A percentile compares a stretch with the other conserved stretches of the same genome.
These are phyloP conservation scores for Protoeuglena noctilucae DNA, from an alignment of 139 green algal species.

Conservation along the genomic window DNA sequence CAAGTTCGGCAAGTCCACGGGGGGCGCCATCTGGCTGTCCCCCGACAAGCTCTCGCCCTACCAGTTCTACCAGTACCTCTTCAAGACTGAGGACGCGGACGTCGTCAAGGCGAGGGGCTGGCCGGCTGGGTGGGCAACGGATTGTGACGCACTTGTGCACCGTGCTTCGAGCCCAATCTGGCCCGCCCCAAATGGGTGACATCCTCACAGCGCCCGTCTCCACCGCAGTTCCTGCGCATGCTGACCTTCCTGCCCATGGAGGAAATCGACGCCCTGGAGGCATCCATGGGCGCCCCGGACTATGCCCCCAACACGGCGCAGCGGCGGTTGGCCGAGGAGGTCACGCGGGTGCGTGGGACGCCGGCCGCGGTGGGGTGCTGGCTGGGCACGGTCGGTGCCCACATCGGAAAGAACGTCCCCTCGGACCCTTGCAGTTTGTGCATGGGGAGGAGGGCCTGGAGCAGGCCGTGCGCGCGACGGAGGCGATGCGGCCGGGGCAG, in stretches of 20 bases:
- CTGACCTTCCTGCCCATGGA: conserved; percentile 84
- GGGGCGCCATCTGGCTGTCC: conserved; percentile 55
- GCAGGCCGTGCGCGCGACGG: conserved; percentile 69
- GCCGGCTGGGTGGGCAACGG: no score
- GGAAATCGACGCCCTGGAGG: conserved; percentile 50
- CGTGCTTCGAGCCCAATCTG: no score
- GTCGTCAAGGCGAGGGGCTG: no score
- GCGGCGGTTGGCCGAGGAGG: conserved; percentile 72
- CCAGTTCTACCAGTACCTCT: conserved; percentile 95
- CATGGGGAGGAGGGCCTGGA: conserved; percentile 78
- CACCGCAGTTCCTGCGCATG: conserved; percentile 84
- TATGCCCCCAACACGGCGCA: conserved; percentile 84
- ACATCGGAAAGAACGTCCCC: no score
- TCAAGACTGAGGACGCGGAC: conserved; percentile 63
- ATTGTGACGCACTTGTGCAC: no score
- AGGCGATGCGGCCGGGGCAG: conserved; percentile 51
- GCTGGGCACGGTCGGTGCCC: no score
- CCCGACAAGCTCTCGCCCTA: conserved; percentile 80
- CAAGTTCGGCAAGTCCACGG: conserved; percentile 93
- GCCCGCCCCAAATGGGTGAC: no score
- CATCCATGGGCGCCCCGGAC: conserved; percentile 28
- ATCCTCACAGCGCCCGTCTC: no score
- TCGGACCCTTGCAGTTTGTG: no score
- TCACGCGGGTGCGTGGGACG: no score
- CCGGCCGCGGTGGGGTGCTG: no score